Base-by-base conservation (phyloP, 2,329 filamentous ascomycete species). In the Alternaria sp. region DNA sequence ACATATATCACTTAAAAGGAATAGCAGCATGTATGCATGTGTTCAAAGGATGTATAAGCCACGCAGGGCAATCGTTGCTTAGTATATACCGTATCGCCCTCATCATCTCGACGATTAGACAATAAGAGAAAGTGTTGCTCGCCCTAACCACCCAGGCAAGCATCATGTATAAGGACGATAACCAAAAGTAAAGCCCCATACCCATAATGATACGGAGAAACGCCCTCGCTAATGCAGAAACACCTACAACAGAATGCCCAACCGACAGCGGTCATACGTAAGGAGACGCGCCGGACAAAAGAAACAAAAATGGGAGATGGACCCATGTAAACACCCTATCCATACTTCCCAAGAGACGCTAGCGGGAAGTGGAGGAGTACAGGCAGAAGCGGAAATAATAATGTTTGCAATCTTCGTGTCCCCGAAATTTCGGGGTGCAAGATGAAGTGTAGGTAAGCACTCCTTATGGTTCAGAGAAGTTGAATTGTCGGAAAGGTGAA, bases 181-280 rank as follows among this genome's bases (percentile, higher is more conserved):
- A 36, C 19, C 49, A 51, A 23, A 3, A 23, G 5, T 9, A 32
- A 23, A 51, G 17, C 49, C 17, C 17, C 8, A 32, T 32, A 32
- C 13, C 21, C 23, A 47, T n/a, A 15, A 47, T 21, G 45, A 25
- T n/a, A 23, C 30, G 49, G 28, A 40, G 17, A 21, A 71, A 75
- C 73, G 70, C 74, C 74, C 60, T 69, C 73, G 74, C 74, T 76
- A 63, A 76, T 76, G 73, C 74, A 73, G 64, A 63, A 66, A 69
- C 63, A 62, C 68, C 65, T 50, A 57, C 47, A 19, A 63, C 62
- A 62, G 59, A 60, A 30, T 62, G 53, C 12, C 40, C 53, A 40
- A 59, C 55, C 51, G 53, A 43, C 28, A 55, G 55, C 17, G 32
- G 15, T 45, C 49, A 43, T 63, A 57, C 47, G 53, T 58, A 28